Percentiles rank a stretch among this genome's conserved stretches.
Evolutionary conservation across 345 rosid species (phyloP).

Genomic region (Rubroshorea leprosula): DNA sequence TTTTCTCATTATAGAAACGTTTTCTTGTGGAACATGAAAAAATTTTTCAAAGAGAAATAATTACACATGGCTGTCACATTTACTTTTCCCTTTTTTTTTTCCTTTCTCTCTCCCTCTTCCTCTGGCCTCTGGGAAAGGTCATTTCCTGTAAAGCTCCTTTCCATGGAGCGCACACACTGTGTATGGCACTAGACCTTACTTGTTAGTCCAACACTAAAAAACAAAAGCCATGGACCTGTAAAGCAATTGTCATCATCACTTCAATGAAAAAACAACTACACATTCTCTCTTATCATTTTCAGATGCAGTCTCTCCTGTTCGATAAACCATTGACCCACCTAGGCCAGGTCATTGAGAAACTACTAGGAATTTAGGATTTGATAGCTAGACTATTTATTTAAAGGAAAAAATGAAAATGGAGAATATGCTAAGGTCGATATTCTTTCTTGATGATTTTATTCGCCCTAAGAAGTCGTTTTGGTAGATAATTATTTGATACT

Average conservation of each 20-base stretch:
- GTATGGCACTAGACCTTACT: not conserved
- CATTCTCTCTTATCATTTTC: slow-evolving; percentile 30
- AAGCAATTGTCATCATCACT: not conserved
- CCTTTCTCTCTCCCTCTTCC: not conserved
- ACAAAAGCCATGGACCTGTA: slow-evolving; percentile 4
- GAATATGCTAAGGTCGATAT: no score
- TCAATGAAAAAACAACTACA: not conserved
- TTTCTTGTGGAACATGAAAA: not conserved
- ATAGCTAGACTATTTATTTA: no score
- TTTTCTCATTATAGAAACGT: slow-evolving; percentile 1
- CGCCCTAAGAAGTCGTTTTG: slow-evolving; percentile 3
- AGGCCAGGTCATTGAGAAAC: slow-evolving; percentile 13
- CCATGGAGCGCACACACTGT: slow-evolving; percentile 3
- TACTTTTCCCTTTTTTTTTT: not conserved
- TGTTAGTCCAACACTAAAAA: slow-evolving; percentile 1
- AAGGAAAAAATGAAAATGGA: no score
- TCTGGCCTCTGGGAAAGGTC: not conserved
- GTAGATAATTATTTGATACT: no score
- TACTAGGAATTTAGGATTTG: no score
- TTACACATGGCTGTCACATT: slow-evolving; percentile 8
- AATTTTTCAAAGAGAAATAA: slow-evolving; percentile 1
- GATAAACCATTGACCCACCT: slow-evolving; percentile 29
- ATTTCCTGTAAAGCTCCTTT: slow-evolving; percentile 15
- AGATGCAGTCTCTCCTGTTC: slow-evolving; percentile 15
- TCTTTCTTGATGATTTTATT: no score